A percentile compares a stretch with the other conserved stretches of the same genome.
phyloP scores from a whole-genome alignment of 129 eudicot genomes.

The Gnaphalium uliginosum region DNA sequence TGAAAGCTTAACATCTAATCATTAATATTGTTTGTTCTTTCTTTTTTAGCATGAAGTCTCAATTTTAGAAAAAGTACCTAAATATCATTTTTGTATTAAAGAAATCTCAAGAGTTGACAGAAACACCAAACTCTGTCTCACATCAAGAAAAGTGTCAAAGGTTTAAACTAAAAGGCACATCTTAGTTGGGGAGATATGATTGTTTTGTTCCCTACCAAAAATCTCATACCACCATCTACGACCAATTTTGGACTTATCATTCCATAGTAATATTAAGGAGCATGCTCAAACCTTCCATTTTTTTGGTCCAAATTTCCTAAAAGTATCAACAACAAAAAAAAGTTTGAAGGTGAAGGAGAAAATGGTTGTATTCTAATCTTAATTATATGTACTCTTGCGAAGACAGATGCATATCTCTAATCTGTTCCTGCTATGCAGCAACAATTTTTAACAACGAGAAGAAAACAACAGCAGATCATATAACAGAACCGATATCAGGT shows the following conservation, averaged over 20 bases:
- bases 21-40: too few species aligned
- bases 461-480: slow-evolving; percentile 15
- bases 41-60: too few species aligned
- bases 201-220: slow-evolving; percentile 35
- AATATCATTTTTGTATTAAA: background rate
- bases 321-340: background rate
- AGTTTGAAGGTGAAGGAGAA: background rate
- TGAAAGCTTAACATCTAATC: background rate
- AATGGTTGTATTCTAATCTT: slow-evolving; percentile 5
- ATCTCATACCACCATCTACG: slow-evolving; percentile 16
- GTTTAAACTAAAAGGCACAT: background rate
- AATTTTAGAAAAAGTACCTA: too few species aligned
- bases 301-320: background rate
- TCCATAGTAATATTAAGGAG: background rate
- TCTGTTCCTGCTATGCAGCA: slow-evolving; percentile 53
- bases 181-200: slow-evolving; percentile 27
- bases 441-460: slow-evolving; percentile 30
- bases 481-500: background rate
- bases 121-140: slow-evolving; percentile 12
- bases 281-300: slow-evolving; percentile 2
- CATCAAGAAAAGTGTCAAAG: slow-evolving; percentile 22
- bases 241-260: slow-evolving; percentile 29
- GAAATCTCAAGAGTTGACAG: background rate
- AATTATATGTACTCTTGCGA: slow-evolving; percentile 35
- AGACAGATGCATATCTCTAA: slow-evolving; percentile 41